Evolutionary conservation across 1,284 basidiomycete genomes (phyloP), one percentile per base, ranked within the genome.

Genomic region (Cryptococcus neoformans): DNA sequence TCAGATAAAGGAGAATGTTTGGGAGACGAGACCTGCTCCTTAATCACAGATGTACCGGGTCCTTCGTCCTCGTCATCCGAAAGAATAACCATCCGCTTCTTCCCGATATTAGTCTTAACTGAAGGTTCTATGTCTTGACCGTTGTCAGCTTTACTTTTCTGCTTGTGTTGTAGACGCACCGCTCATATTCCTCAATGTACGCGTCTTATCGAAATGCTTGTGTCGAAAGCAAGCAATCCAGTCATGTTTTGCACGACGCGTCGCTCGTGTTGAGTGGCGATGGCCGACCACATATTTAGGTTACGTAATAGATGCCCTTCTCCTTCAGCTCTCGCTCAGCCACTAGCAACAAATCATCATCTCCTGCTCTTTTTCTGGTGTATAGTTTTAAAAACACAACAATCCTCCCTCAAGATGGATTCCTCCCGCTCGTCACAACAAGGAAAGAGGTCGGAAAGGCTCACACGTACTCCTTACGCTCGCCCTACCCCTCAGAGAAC

Each of bases 51-150:
- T 44, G 47, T 21, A 21, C 54, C 54, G 1, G 49, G 47, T n/a
- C 49, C 59, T 37, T 78, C 79, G 34, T 75, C 79, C 57, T 87
- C 87, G 35, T 87, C 84, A 57, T 89, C 87, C 0, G 87, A 88
- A 44, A 84, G 80, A 4, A 87, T 67, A 40, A 88, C 78, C 49
- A 84, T 81, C 59, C 86, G 80, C 68, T 82, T 84, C 77, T 88
- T 57, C 47, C 51, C 49, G 17, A 55, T 51, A 12, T 49, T 46
- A 11, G 28, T 4, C 28, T 28, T 28, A 28, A 28, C 28, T 28
- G 28, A 4, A 28, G 2, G 4, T 4, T 28, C 28, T 28, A 28
- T 28, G 28, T 28, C 28, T 28, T 28, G 28, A 28, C 28, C 4
- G 28, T 28, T 28, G 28, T 28, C 28, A 28, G 28, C 28, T 28